Percentiles rank a stretch among this genome's conserved stretches.
Conservation (phyloP, 768 basidiomycete genomes). For the Dentipellis fragilis region DNA sequence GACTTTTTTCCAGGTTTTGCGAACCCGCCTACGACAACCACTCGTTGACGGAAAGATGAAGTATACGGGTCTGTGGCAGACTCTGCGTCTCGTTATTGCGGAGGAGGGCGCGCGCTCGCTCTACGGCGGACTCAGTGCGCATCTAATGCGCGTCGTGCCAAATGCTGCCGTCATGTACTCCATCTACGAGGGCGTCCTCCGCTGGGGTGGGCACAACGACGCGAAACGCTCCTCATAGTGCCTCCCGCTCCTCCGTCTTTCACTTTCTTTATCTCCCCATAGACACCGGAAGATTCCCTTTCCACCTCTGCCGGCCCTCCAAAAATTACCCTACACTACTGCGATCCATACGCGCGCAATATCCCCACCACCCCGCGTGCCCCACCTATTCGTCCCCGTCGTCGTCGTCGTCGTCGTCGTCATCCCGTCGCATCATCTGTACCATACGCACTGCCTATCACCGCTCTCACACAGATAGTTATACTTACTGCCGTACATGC, state of each 20-base stretch:
- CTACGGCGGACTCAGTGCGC: slow-evolving; percentile 89
- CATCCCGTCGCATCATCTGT: too few relatives aligned
- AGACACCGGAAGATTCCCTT: background rate
- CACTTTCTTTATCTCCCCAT: background rate
- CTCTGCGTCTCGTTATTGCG: slow-evolving; percentile 70
- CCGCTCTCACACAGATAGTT: too few relatives aligned
- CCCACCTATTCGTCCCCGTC: too few relatives aligned
- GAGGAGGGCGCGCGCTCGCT: slow-evolving; percentile 85
- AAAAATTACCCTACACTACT: background rate
- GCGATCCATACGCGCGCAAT: background rate
- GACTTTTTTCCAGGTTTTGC: slow-evolving; percentile 51
- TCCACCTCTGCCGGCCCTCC: background rate
- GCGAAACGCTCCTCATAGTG: background rate
- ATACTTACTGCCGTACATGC: too few relatives aligned
- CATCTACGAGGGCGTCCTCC: slow-evolving; percentile 80
- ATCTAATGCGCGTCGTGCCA: slow-evolving; percentile 93
- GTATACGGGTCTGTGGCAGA: slow-evolving; percentile 82
- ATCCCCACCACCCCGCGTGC: too few relatives aligned
- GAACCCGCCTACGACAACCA: slow-evolving; percentile 88
- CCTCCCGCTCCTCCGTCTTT: background rate
- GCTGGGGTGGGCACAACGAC: slow-evolving; percentile 31
- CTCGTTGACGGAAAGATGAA: slow-evolving; percentile 66
- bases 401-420: too few relatives aligned
- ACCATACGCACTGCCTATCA: too few relatives aligned
- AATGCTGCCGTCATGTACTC: slow-evolving; percentile 97